phyloP scores from a whole-genome alignment of 345 rosid genomes.

The Anacardium occidentale region DNA sequence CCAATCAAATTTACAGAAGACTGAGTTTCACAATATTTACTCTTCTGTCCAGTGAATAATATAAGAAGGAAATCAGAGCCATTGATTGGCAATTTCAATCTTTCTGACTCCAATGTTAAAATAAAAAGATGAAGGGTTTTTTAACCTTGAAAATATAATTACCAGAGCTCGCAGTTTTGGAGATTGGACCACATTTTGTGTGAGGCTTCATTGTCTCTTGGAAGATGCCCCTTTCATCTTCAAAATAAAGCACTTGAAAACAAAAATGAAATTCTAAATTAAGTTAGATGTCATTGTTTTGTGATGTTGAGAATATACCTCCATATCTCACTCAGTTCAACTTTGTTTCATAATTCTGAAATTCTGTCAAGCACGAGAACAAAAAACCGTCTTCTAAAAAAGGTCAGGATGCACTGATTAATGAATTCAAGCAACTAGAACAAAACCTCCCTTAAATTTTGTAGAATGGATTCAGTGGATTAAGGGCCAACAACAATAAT shows the following conservation, averaged over 20 bases:
- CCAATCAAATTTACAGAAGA: neutral
- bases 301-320: no score
- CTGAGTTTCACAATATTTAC: neutral
- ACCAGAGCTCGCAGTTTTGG: constrained; percentile 3
- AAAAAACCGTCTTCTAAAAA: no score
- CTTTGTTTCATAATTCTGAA: no score
- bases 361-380: no score
- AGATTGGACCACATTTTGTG: neutral
- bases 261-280: no score
- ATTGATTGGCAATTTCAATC: neutral
- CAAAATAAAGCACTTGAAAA: neutral
- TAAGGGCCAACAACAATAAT: neutral
- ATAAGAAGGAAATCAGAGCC: neutral
- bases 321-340: no score
- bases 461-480: neutral
- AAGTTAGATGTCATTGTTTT: no score
- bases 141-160: neutral
- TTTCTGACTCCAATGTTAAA: neutral
- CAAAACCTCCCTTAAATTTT: no score
- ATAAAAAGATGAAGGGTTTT: neutral
- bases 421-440: no score
- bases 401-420: no score
- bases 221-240: neutral
- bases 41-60: neutral
- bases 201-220: neutral